These are phyloP conservation scores for Sphagnum magellanicum DNA, from an alignment of 228 moss, liverwort and hornwort genomes.

Conservation along the genomic window DNA sequence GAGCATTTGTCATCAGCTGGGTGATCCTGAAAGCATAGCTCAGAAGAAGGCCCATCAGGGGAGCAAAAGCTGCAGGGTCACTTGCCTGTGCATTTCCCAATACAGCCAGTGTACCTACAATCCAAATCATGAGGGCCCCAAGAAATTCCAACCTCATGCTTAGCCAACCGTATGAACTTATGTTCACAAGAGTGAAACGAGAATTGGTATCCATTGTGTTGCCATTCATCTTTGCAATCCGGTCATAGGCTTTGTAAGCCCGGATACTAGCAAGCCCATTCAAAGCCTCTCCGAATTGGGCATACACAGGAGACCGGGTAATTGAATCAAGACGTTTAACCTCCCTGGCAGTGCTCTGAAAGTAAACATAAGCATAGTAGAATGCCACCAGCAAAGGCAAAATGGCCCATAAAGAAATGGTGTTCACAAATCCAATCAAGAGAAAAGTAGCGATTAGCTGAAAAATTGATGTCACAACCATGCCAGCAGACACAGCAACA, in stretches of 20 bases:
- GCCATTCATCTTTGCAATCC: constrained; percentile 86
- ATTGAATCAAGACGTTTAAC: constrained; percentile 95
- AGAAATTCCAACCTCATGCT: constrained; percentile 87
- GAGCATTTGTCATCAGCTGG: constrained; percentile 68
- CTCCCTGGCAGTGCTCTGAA: constrained; percentile 88
- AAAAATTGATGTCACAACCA: constrained; percentile 77
- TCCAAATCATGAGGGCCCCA: constrained; percentile 90
- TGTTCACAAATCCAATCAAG: constrained; percentile 74
- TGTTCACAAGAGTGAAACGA: constrained; percentile 72
- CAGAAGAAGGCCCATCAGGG: constrained; percentile 97
- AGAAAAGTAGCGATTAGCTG: constrained; percentile 79
- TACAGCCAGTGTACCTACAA: constrained; percentile 80
- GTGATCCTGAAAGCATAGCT: constrained; percentile 86
- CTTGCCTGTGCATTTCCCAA: constrained; percentile 72
- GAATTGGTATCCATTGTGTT: constrained; percentile 81
- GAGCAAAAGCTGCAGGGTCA: constrained; percentile 71
- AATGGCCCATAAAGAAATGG: constrained; percentile 85
- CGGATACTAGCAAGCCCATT: constrained; percentile 88
- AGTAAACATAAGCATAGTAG: constrained; percentile 78
- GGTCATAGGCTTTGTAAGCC: constrained; percentile 83
- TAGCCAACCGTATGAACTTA: constrained; percentile 95
- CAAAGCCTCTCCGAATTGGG: constrained; percentile 96
- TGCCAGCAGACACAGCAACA: constrained; percentile 75
- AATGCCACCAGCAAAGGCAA: constrained; percentile 76
- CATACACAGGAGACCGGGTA: constrained; percentile 92